Evolutionary conservation across 2,329 filamentous ascomycete species (phyloP).

Genomic region (Dactylonectria macrodidyma): DNA sequence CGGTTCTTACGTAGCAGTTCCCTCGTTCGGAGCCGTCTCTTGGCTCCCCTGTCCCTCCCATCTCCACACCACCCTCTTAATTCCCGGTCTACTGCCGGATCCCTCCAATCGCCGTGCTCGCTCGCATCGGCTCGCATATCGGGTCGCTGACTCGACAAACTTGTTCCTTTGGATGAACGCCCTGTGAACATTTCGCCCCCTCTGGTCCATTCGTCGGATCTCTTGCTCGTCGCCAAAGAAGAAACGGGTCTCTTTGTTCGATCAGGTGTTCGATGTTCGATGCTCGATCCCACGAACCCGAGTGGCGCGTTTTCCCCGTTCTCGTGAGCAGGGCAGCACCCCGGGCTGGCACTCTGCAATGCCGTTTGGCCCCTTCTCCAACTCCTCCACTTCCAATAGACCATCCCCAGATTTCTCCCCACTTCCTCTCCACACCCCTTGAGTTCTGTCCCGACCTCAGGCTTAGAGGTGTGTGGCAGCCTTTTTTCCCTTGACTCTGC

Average conservation of each 20-base stretch:
- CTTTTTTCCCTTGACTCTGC: conserved; percentile 1
- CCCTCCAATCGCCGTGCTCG: conserved; percentile 41
- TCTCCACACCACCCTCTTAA: conserved; percentile 7
- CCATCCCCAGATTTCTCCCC: conserved; percentile 45
- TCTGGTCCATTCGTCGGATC: conserved; percentile 19
- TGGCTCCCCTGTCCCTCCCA: background rate
- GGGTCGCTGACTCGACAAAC: conserved; percentile 31
- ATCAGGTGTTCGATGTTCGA: conserved; percentile 28
- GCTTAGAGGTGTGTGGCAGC: background rate
- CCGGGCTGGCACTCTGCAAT: conserved; percentile 7
- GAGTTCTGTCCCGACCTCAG: background rate
- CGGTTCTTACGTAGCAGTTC: conserved; percentile 16
- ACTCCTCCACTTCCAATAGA: conserved; percentile 29
- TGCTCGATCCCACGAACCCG: conserved; percentile 20
- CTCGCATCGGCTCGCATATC: conserved; percentile 50
- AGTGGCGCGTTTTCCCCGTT: conserved; percentile 27
- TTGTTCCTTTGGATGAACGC: conserved; percentile 1
- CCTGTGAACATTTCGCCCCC: background rate
- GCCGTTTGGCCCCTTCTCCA: conserved; percentile 29
- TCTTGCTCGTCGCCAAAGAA: conserved; percentile 1
- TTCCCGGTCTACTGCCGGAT: conserved; percentile 20
- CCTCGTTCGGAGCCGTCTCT: background rate
- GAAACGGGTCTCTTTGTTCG: background rate
- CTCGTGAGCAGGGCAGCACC: conserved; percentile 7
- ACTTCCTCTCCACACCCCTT: conserved; percentile 29